phyloP scores from a whole-genome alignment of 2,329 filamentous ascomycete genomes.

The Aschersonia sp. region DNA sequence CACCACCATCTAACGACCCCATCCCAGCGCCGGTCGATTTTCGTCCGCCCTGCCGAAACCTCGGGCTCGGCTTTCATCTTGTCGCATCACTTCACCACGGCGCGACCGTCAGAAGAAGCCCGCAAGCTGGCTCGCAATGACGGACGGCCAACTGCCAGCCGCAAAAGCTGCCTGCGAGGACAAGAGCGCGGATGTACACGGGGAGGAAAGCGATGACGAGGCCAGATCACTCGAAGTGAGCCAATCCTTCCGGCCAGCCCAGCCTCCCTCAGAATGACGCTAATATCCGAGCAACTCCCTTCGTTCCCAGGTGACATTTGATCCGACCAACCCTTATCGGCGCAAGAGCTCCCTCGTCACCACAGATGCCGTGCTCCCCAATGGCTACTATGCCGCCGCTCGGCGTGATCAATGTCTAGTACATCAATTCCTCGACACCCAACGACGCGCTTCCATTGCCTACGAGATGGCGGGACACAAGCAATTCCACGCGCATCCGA shows the following conservation, averaged over 20 bases:
- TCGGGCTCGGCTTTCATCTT: too few species aligned
- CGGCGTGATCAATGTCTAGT: slow-evolving; percentile 45
- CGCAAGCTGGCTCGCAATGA: background rate
- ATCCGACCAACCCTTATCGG: slow-evolving; percentile 43
- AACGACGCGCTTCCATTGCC: slow-evolving; percentile 23
- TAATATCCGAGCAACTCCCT: background rate
- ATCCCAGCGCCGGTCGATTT: too few species aligned
- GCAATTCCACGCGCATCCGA: slow-evolving; percentile 14
- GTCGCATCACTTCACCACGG: too few species aligned
- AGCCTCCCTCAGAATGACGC: background rate
- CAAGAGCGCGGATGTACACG: slow-evolving; percentile 1
- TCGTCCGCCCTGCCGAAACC: too few species aligned
- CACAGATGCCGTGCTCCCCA: slow-evolving; percentile 26
- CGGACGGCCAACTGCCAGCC: background rate
- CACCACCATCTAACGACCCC: too few species aligned
- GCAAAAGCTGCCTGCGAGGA: slow-evolving; percentile 10
- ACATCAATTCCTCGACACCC: slow-evolving; percentile 47
- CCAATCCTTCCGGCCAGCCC: background rate
- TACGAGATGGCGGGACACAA: slow-evolving; percentile 12
- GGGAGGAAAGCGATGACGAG: slow-evolving; percentile 30
- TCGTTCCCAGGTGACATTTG: slow-evolving; percentile 41
- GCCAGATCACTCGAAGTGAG: slow-evolving; percentile 33
- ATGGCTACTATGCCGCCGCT: slow-evolving; percentile 10
- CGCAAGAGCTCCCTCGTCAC: slow-evolving; percentile 51
- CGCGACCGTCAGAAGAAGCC: too few species aligned